Conservation (phyloP, 306 rosid genomes). For the Cucurbita ficifolia region DNA sequence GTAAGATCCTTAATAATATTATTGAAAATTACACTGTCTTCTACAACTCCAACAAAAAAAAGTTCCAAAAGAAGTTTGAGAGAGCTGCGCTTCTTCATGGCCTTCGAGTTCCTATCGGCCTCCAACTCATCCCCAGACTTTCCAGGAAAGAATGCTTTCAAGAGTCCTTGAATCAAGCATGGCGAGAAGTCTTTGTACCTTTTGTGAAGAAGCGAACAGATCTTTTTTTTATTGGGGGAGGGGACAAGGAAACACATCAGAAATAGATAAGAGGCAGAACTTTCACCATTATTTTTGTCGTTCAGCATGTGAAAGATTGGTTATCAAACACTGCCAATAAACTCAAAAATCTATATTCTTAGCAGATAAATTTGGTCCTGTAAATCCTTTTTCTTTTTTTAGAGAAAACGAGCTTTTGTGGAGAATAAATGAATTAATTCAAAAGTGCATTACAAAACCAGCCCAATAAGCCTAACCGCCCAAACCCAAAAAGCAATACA, state of each 20-base stretch:
- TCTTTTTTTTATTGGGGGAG: conserved; percentile 21
- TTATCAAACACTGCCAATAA: not conserved
- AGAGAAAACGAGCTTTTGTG: not conserved
- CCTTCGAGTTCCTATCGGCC: conserved; percentile 69
- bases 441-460: not conserved
- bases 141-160: conserved; percentile 83
- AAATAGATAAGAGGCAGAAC: not conserved
- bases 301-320: not conserved
- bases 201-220: conserved; percentile 96
- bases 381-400: not conserved
- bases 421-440: not conserved
- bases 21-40: conserved; percentile 63
- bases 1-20: conserved; percentile 86
- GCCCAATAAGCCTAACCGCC: not conserved
- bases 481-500: not conserved
- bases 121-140: conserved; percentile 76
- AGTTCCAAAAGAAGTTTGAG: conserved; percentile 86
- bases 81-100: conserved; percentile 94
- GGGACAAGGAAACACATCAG: not conserved
- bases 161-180: conserved; percentile 79
- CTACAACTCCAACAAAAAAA: conserved; percentile 86
- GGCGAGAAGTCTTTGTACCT: conserved; percentile 94
- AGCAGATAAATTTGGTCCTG: not conserved
- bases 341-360: not conserved
- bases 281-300: not conserved